Base-by-base conservation (phyloP, 495 filamentous ascomycete species). In the Lepraria neglecta region DNA sequence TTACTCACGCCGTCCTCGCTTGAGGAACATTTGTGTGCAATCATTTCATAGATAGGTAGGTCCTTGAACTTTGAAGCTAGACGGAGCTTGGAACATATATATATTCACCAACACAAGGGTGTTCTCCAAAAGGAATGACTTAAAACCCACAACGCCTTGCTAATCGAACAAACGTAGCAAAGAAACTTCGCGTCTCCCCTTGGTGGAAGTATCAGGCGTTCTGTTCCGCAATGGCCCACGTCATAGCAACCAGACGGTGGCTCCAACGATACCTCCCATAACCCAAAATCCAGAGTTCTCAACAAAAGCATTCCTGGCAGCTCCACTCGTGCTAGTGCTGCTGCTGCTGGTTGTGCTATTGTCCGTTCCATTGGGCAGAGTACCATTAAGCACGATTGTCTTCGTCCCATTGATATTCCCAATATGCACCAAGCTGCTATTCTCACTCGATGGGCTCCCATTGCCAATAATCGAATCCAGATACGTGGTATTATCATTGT, bases 311-410 rank as follows among this genome's bases (percentile, higher is more conserved):
- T 70, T 60, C 33, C 76, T 60, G 28, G 69, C 59, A 44, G 67
- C 72, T 15, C 62, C 69, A 31, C 69, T 76, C 50, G 50, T 33
- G 17, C 68, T 76, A 11, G 50, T n/a, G 17, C 68, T 75, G 11
- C 71, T 64, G 57, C 62, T 57, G 12, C 58, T 60, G 17, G 31
- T 50, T 27, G 84, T 82, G 15, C 79, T 69, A 5, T 82, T 80
- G 0, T 89, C 91, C 2, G 92, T 96, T 30, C 88, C 91, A 67
- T 94, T 94, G 21, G 87, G 84, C 50, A 97, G 72, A 0, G 90
- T 91, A 12, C 94, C 94, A 65, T 95, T 94, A 72, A 97, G 77
- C 56, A 90, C 76, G 61, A 97, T 82, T 19, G 83, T 91, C 48
- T 73, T 76, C 0, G 84, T 94, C 28, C 87, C 89, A 67, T 96